These are phyloP conservation scores for Wallacemonas sp. DNA, from an alignment of 208 protist species.

Conservation along the genomic window DNA sequence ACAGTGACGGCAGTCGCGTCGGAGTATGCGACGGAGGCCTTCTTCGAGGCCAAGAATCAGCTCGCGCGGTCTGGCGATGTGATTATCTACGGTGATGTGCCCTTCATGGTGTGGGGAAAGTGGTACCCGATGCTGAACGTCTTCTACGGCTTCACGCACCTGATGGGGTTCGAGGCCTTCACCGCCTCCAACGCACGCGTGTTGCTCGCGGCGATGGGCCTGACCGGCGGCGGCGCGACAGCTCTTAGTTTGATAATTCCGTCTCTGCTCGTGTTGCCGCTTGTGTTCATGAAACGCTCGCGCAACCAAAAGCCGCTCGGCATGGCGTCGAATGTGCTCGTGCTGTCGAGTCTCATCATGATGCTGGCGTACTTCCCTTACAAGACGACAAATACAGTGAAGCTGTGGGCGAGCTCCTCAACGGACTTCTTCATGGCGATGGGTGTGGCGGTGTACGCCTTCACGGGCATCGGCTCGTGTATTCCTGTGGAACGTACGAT, in stretches of 20 bases:
- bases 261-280: conserved; percentile 36
- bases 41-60: conserved; percentile 62
- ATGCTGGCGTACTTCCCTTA: conserved; percentile 58
- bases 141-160: conserved; percentile 53
- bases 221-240: conserved; percentile 31
- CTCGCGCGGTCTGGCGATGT: conserved; percentile 38
- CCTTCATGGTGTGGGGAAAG: conserved; percentile 35
- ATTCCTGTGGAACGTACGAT: conserved; percentile 48
- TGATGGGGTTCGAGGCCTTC: conserved; percentile 59
- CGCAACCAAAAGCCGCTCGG: conserved; percentile 41
- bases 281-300: conserved; percentile 56
- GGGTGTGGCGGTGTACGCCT: conserved; percentile 58
- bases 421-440: conserved; percentile 50
- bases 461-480: conserved; percentile 50
- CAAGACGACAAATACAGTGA: conserved; percentile 18
- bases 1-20: conserved; percentile 41
- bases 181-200: conserved; percentile 43
- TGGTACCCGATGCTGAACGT: conserved; percentile 54
- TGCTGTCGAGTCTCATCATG: conserved; percentile 38
- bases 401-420: conserved; percentile 35
- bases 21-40: conserved; percentile 57
- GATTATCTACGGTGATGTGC: conserved; percentile 51
- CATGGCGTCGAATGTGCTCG: conserved; percentile 43
- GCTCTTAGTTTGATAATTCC: conserved; percentile 48
- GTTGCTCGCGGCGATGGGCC: conserved; percentile 47